A percentile compares a stretch with the other conserved stretches of the same genome.
Conservation (phyloP, 2,329 filamentous ascomycete genomes). For the Lachnellula cervina region DNA sequence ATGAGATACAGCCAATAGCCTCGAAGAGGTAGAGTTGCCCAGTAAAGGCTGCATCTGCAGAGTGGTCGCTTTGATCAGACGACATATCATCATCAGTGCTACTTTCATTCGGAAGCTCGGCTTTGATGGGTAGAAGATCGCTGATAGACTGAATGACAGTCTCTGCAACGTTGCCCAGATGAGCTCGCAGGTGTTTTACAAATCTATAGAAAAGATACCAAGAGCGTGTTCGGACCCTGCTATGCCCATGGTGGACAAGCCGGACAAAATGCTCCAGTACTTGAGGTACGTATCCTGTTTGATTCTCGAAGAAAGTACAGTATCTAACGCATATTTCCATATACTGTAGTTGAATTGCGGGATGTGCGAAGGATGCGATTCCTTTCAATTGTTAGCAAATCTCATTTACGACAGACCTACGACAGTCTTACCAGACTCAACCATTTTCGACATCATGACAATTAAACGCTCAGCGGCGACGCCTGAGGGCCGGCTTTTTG, state of each 20-base stretch:
- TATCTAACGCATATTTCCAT: slow-evolving; percentile 99
- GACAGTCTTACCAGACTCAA: slow-evolving; percentile 69
- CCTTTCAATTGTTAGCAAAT: slow-evolving; percentile 46
- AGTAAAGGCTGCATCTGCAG: slow-evolving; percentile 83
- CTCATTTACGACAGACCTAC: too few species aligned
- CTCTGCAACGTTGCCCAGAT: slow-evolving; percentile 85
- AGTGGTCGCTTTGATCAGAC: slow-evolving; percentile 85
- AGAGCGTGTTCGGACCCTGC: slow-evolving; percentile 81
- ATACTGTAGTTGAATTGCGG: slow-evolving; percentile 88
- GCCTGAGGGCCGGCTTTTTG: slow-evolving; percentile 76
- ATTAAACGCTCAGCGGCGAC: slow-evolving; percentile 76
- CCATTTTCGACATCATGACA: slow-evolving; percentile 93
- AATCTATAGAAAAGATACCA: slow-evolving; percentile 97
- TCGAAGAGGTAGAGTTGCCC: slow-evolving; percentile 93
- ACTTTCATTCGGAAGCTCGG: slow-evolving; percentile 74
- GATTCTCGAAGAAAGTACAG: slow-evolving; percentile 83
- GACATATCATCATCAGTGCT: slow-evolving; percentile 87
- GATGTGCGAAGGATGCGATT: slow-evolving; percentile 80
- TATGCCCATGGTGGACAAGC: slow-evolving; percentile 81
- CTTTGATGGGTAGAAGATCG: slow-evolving; percentile 85
- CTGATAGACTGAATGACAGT: slow-evolving; percentile 86
- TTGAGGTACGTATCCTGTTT: slow-evolving; percentile 74
- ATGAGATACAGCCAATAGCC: slow-evolving; percentile 88
- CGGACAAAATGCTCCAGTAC: slow-evolving; percentile 89
- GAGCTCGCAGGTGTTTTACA: slow-evolving; percentile 77